Conservation (phyloP, 2,329 filamentous ascomycete species). For the Neofusicoccum umdonicola region DNA sequence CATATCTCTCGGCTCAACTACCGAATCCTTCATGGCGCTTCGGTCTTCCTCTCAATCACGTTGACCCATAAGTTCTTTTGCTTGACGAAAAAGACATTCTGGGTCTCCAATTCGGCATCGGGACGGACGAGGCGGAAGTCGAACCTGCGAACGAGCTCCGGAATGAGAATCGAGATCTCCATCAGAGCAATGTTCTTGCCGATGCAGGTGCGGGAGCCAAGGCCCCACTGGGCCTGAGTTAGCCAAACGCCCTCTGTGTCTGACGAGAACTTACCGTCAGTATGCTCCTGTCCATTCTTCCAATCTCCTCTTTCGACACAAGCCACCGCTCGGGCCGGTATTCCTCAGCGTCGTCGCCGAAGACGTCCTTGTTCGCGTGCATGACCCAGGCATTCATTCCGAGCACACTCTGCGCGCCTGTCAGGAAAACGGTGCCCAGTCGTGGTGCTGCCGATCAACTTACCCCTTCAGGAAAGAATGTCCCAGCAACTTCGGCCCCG, state of each 20-base stretch:
- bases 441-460: background rate
- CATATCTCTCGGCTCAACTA: no score
- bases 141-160: slow-evolving; percentile 25
- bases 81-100: background rate
- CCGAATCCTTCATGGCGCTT: no score
- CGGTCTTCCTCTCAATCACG: no score
- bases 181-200: slow-evolving; percentile 30
- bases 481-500: slow-evolving; percentile 31
- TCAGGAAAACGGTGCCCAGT: no score
- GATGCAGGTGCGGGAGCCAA: slow-evolving; percentile 32
- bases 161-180: slow-evolving; percentile 31
- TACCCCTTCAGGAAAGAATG: slow-evolving; percentile 26
- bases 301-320: slow-evolving; percentile 26
- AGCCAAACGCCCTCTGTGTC: no score
- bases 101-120: slow-evolving; percentile 8
- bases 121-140: slow-evolving; percentile 48
- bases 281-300: slow-evolving; percentile 30
- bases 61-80: background rate
- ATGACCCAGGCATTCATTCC: slow-evolving; percentile 47
- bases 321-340: slow-evolving; percentile 50
- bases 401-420: slow-evolving; percentile 35
- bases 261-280: no score
- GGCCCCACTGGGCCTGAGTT: slow-evolving; percentile 26
- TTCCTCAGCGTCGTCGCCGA: slow-evolving; percentile 37
- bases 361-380: slow-evolving; percentile 41